A percentile compares a stretch with the other conserved stretches of the same genome.
Conservation (phyloP, 1,139 yeast species). For the Hemisphaericaspora subhashii region DNA sequence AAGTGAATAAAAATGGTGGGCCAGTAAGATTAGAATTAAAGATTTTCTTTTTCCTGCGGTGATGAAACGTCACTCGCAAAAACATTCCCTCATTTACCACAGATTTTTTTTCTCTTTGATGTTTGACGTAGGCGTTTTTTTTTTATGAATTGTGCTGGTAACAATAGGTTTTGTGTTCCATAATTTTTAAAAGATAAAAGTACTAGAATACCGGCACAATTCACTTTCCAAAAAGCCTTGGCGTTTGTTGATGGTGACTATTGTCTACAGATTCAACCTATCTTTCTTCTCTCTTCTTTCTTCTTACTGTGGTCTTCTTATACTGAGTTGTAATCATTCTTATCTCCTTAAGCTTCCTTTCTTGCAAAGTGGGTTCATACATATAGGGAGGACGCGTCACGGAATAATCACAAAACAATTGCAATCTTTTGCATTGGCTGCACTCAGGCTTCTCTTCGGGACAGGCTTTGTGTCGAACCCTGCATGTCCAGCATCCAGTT, state of each 20-base stretch:
- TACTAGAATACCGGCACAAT: background rate
- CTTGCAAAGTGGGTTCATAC: slow-evolving; percentile 38
- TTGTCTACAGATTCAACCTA: background rate
- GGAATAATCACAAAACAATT: slow-evolving; percentile 55
- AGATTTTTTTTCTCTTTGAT: background rate
- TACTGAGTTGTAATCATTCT: slow-evolving; percentile 36
- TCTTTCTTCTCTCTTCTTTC: slow-evolving; percentile 6
- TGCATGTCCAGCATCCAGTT: slow-evolving; percentile 70
- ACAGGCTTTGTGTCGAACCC: slow-evolving; percentile 65
- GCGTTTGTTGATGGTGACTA: background rate
- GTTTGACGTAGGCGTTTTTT: background rate
- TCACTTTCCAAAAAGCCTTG: background rate
- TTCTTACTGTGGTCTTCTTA: slow-evolving; percentile 21
- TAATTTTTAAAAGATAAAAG: too few relatives aligned
- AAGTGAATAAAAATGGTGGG: background rate
- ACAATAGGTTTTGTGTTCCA: background rate
- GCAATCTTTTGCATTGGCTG: slow-evolving; percentile 51
- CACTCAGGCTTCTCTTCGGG: slow-evolving; percentile 62
- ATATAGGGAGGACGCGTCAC: slow-evolving; percentile 56
- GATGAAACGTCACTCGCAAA: too few relatives aligned
- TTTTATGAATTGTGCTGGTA: too few relatives aligned
- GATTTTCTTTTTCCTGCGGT: background rate
- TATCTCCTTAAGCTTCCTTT: slow-evolving; percentile 50
- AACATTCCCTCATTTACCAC: too few relatives aligned
- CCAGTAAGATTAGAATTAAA: background rate